These are phyloP conservation scores for Boletus reticulatus DNA, from an alignment of 768 basidiomycete species.

Conservation along the genomic window DNA sequence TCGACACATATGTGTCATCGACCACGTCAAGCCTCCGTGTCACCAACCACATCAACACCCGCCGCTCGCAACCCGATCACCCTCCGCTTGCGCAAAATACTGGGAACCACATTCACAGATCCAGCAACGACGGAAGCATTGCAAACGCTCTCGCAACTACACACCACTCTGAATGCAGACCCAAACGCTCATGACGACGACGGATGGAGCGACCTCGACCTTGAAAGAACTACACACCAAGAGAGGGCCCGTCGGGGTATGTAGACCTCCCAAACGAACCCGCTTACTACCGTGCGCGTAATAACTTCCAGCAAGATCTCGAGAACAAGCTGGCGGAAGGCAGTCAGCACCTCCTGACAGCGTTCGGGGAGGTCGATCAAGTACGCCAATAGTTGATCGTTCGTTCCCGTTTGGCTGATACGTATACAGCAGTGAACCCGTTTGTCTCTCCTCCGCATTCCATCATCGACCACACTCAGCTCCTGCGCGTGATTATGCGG, in stretches of 20 bases:
- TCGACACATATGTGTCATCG: too few relatives aligned
- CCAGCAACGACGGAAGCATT: conserved; percentile 77
- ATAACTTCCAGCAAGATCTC: conserved; percentile 79
- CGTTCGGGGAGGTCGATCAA: conserved; percentile 86
- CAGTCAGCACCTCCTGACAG: conserved; percentile 77
- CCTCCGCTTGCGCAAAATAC: conserved; percentile 86
- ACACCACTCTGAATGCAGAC: not conserved
- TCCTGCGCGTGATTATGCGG: conserved; percentile 86
- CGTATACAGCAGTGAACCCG: conserved; percentile 39
- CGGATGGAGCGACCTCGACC: conserved; percentile 24
- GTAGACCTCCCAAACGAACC: conserved; percentile 52
- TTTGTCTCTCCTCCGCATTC: conserved; percentile 70
- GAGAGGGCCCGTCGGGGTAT: conserved; percentile 10
- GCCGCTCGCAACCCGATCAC: conserved; percentile 67
- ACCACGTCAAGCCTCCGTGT: too few relatives aligned
- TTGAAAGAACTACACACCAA: conserved; percentile 10
- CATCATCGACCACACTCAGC: conserved; percentile 79
- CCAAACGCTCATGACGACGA: conserved; percentile 35
- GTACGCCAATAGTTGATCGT: conserved; percentile 44
- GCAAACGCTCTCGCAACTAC: conserved; percentile 66
- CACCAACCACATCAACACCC: not conserved
- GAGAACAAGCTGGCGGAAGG: conserved; percentile 81
- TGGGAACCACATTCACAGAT: conserved; percentile 79
- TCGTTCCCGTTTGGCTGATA: not conserved
- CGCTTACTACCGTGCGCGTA: conserved; percentile 72